phyloP scores from a whole-genome alignment of 257 asterid species.

The Fraxinus americana region DNA sequence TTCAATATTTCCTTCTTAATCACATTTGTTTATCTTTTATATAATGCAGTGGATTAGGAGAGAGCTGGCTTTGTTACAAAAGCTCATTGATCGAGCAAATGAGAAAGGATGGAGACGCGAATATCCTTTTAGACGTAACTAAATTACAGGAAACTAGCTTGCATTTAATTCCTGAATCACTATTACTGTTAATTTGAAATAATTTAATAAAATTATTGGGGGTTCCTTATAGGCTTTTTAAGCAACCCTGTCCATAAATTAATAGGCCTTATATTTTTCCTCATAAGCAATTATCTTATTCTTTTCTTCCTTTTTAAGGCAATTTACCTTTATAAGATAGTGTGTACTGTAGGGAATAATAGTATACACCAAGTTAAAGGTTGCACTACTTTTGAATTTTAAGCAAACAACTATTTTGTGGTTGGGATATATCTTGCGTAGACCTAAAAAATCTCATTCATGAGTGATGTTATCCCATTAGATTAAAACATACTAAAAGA shows the following conservation, averaged over 20 bases:
- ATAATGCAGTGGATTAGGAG: slow-evolving; percentile 64
- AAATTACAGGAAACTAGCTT: slow-evolving; percentile 3
- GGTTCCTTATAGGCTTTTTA: too few species aligned
- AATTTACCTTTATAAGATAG: neutral
- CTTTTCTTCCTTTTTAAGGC: neutral
- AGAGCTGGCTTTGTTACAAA: slow-evolving; percentile 55
- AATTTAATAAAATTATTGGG: too few species aligned
- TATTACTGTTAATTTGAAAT: neutral
- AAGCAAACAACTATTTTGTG: neutral
- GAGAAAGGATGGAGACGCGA: slow-evolving; percentile 86
- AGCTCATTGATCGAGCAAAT: slow-evolving; percentile 57
- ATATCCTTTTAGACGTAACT: slow-evolving; percentile 72
- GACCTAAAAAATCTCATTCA: neutral
- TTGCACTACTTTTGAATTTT: neutral
- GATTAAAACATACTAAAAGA: neutral
- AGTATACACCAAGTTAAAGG: neutral
- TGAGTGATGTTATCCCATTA: neutral
- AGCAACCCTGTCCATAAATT: too few species aligned
- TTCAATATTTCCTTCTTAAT: slow-evolving; percentile 8
- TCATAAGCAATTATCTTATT: neutral
- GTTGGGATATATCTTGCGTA: neutral
- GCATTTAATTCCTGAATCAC: slow-evolving; percentile 4
- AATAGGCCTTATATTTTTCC: neutral
- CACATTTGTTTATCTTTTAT: slow-evolving; percentile 23
- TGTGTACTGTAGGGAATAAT: neutral